These are phyloP conservation scores for Boletellus sp. DNA, from an alignment of 1,284 basidiomycete species.

Conservation along the genomic window DNA sequence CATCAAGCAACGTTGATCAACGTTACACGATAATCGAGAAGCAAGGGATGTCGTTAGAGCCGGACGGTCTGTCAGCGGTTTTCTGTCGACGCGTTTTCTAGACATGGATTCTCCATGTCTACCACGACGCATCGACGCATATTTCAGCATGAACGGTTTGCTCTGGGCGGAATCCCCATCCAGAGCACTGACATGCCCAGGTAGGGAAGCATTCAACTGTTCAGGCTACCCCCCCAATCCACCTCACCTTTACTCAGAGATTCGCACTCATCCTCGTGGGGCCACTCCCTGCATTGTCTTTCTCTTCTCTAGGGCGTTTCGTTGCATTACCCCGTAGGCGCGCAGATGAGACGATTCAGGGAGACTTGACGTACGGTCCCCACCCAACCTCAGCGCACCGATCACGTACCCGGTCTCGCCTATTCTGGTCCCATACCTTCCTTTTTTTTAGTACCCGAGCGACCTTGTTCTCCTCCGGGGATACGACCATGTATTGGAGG, in stretches of 20 bases:
- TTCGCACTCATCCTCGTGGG: neutral
- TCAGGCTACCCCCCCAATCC: neutral
- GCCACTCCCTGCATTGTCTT: no score
- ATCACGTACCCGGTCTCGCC: constrained; percentile 10
- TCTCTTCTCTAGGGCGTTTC: neutral
- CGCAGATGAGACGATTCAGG: neutral
- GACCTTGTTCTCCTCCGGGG: constrained; percentile 4
- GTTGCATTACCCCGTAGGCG: neutral
- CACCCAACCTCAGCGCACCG: no score
- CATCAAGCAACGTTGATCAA: constrained; percentile 27
- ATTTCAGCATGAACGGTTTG: neutral
- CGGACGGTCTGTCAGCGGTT: neutral
- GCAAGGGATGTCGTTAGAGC: constrained; percentile 5
- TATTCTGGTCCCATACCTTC: neutral
- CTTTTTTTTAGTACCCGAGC: neutral
- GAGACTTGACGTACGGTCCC: neutral
- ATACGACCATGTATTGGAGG: neutral
- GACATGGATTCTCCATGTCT: no score
- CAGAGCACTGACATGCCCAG: no score
- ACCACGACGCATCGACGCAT: no score
- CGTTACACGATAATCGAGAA: constrained; percentile 19
- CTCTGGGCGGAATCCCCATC: neutral
- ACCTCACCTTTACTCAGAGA: neutral
- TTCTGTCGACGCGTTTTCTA: neutral
- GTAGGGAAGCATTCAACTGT: no score